Conservation (phyloP, 2,329 filamentous ascomycete species). For the Westerdykella sp. region DNA sequence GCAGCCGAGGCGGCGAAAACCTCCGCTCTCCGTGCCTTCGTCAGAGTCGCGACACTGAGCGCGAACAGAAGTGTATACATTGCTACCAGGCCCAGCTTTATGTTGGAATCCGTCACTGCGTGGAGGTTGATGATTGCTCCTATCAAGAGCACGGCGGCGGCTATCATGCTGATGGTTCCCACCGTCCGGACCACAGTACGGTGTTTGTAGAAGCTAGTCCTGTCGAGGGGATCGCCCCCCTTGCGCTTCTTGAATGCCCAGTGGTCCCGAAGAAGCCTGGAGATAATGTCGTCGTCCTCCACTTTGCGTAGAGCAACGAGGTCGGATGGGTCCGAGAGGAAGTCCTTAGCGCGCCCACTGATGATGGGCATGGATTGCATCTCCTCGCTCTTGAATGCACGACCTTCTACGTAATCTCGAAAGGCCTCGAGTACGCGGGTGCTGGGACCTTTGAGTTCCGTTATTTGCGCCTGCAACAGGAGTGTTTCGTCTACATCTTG, state of each 20-base stretch:
- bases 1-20: slow-evolving; percentile 21
- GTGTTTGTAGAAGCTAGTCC: slow-evolving; percentile 8
- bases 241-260: slow-evolving; percentile 4
- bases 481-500: slow-evolving; percentile 2
- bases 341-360: slow-evolving; percentile 7
- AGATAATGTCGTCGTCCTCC: slow-evolving; percentile 8
- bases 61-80: slow-evolving; percentile 19
- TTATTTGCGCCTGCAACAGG: slow-evolving; percentile 2
- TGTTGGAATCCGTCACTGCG: slow-evolving; percentile 4
- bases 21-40: slow-evolving; percentile 16
- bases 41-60: slow-evolving; percentile 13
- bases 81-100: slow-evolving; percentile 15
- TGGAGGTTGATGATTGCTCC: slow-evolving; percentile 18
- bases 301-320: slow-evolving; percentile 1
- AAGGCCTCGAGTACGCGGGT: slow-evolving; percentile 1
- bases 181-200: slow-evolving; percentile 8
- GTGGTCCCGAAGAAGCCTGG: slow-evolving; percentile 9
- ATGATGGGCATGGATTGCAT: slow-evolving; percentile 2
- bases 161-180: slow-evolving; percentile 1
- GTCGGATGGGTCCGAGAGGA: slow-evolving; percentile 2
- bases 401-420: slow-evolving; percentile 4
- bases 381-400: neutral
- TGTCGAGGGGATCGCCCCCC: slow-evolving; percentile 3
- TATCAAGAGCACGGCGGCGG: slow-evolving; percentile 17
- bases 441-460: slow-evolving; percentile 1